Percentiles rank a stretch among this genome's conserved stretches.
phyloP scores from a whole-genome alignment of 2,329 filamentous ascomycete genomes.

The Endothia cerciana region DNA sequence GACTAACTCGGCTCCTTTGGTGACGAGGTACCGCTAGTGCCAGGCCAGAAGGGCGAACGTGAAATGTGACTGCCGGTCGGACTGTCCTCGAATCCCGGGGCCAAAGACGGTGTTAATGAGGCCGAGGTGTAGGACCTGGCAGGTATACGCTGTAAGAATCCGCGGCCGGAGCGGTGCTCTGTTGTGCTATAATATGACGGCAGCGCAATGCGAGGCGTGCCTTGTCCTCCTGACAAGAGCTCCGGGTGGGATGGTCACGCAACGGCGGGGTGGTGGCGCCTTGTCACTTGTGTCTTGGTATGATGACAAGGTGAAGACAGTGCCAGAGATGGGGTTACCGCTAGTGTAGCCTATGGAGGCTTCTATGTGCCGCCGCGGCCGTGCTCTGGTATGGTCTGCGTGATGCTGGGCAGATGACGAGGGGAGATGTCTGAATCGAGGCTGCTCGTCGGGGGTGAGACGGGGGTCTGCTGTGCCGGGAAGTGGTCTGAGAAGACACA shows the following conservation, averaged over 20 bases:
- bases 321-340: not conserved
- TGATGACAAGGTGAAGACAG: not conserved
- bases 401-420: not conserved
- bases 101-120: slow-evolving; percentile 19
- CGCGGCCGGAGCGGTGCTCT: slow-evolving; percentile 11
- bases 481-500: not conserved
- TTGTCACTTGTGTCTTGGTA: slow-evolving; percentile 17
- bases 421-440: not conserved
- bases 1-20: slow-evolving; percentile 20
- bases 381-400: not conserved
- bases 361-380: not conserved
- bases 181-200: not conserved
- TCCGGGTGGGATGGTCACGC: slow-evolving; percentile 19
- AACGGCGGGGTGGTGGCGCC: slow-evolving; percentile 16
- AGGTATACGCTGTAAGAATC: slow-evolving; percentile 17
- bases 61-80: too few species aligned
- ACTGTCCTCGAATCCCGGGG: not conserved
- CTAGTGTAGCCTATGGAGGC: slow-evolving; percentile 2
- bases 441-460: too few species aligned
- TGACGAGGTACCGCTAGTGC: slow-evolving; percentile 25
- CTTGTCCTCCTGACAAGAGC: slow-evolving; percentile 24
- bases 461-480: not conserved
- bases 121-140: slow-evolving; percentile 18
- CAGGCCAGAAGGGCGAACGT: too few species aligned
- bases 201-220: slow-evolving; percentile 24